These are phyloP conservation scores for Xenoacremonium recifei DNA, from an alignment of 2,329 filamentous ascomycete species.

Conservation along the genomic window DNA sequence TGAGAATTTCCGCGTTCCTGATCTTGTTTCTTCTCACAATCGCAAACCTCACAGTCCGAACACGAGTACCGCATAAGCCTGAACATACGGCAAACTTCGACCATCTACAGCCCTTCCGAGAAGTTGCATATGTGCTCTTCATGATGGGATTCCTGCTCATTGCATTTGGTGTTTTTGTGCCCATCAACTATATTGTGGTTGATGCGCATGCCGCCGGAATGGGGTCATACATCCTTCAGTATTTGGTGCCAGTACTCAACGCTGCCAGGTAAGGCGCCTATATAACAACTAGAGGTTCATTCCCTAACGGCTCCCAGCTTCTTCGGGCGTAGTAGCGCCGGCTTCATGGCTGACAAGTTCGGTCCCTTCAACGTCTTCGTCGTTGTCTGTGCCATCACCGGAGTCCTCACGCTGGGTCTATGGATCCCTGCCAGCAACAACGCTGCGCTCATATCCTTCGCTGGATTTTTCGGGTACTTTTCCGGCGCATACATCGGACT, in stretches of 20 bases:
- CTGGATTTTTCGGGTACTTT: slow-evolving; percentile 29
- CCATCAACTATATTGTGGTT: slow-evolving; percentile 28
- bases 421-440: slow-evolving; percentile 30
- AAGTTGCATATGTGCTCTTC: slow-evolving; percentile 5
- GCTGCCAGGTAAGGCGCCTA: slow-evolving; percentile 14
- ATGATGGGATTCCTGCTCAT: slow-evolving; percentile 25
- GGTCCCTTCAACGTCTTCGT: slow-evolving; percentile 35
- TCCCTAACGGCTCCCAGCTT: background rate
- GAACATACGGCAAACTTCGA: background rate
- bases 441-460: slow-evolving; percentile 26
- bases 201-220: slow-evolving; percentile 21
- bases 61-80: slow-evolving; percentile 7
- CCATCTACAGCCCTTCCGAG: background rate
- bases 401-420: slow-evolving; percentile 32
- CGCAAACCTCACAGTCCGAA: slow-evolving; percentile 26
- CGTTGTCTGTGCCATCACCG: slow-evolving; percentile 40
- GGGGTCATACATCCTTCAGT: slow-evolving; percentile 13
- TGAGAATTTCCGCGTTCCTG: slow-evolving; percentile 32
- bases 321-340: slow-evolving; percentile 22
- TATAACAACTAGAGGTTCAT: slow-evolving; percentile 11
- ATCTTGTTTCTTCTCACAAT: slow-evolving; percentile 30
- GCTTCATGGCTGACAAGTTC: slow-evolving; percentile 21
- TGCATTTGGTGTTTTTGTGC: slow-evolving; percentile 32
- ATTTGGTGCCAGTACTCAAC: slow-evolving; percentile 25
- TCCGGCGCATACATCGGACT: slow-evolving; percentile 32